Conservation (phyloP, 2,329 filamentous ascomycete genomes). For the Kalmusia sp. region DNA sequence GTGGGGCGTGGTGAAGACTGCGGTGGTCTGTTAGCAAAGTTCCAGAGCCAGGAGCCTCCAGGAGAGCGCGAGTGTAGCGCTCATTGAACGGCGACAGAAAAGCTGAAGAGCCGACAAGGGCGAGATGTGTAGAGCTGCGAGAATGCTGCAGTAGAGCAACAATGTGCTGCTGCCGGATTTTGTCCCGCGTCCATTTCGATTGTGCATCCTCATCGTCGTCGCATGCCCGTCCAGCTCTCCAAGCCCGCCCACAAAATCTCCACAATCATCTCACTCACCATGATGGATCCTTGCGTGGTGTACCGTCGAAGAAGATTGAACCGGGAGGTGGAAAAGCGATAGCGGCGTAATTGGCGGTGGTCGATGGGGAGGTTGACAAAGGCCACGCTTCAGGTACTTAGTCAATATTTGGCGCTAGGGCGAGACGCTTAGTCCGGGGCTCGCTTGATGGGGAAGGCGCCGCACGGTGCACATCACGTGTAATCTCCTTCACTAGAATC, state of each 20-base stretch:
- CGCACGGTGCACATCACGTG: conserved; percentile 9
- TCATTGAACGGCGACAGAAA: too few species aligned
- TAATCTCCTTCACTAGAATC: not conserved
- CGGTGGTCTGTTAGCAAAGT: conserved; percentile 8
- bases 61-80: not conserved
- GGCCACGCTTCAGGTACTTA: conserved; percentile 46
- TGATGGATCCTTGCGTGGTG: conserved; percentile 15
- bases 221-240: not conserved
- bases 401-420: conserved; percentile 33
- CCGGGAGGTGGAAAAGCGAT: conserved; percentile 11
- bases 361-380: conserved; percentile 21
- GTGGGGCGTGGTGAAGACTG: conserved; percentile 47
- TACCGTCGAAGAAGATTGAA: conserved; percentile 4
- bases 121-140: not conserved
- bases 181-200: not conserved
- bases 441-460: conserved; percentile 12
- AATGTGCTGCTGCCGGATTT: not conserved
- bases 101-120: not conserved
- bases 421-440: conserved; percentile 15
- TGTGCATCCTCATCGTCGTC: not conserved
- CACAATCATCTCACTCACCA: conserved; percentile 22
- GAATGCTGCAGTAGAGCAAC: not conserved
- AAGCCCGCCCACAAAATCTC: not conserved
- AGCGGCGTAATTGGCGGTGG: conserved; percentile 18
- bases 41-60: too few species aligned